Evolutionary conservation across 768 basidiomycete species (phyloP), one percentile per base, ranked within the genome.

Genomic region (Mycena albidolilacea): DNA sequence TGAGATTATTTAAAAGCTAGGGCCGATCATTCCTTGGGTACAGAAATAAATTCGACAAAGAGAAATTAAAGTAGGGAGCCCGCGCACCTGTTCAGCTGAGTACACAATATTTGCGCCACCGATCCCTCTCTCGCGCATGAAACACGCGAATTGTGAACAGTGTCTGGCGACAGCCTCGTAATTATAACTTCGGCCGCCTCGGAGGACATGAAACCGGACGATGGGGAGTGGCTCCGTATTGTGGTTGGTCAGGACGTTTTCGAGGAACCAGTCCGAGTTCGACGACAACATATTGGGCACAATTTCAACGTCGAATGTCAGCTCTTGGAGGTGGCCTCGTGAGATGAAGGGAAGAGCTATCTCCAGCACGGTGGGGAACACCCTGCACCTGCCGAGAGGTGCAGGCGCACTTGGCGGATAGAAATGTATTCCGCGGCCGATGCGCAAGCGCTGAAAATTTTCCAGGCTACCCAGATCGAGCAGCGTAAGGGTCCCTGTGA

Each of bases 301-400:
- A 35, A 64, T 11, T 3, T 64, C 62, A 4, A 64, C 62, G 37
- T 64, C 62, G 48, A 64, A 50, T 11, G 21, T n/a, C 2, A 64
- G 46, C 48, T 64, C 46, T 19, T 7, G 10, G 35, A 64, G 62
- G 1, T 6, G 46, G 48, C 38, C 38, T 19, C 35, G 30, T 35
- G 62, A 10, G 0, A 17, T n/a, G 30, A 64, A 1, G 17, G 5
- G 30, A 12, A 30, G 14, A 19, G 44, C 44, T 15, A 63, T 48
- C 4, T 21, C n/a, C 11, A 50, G 35, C 7, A 50, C 46, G 19
- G 1, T 4, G 6, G 62, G 46, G 30, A 64, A 64, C 19, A 48
- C 15, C 37, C 62, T 46, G 62, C 62, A 64, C 19, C 9, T 10
- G 46, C 8, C 23, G 0, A 11, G 10, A 11, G 23, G 2, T 7